These are phyloP conservation scores for Chrysoporthe puriensis DNA, from an alignment of 2,329 filamentous ascomycete species.

Conservation along the genomic window DNA sequence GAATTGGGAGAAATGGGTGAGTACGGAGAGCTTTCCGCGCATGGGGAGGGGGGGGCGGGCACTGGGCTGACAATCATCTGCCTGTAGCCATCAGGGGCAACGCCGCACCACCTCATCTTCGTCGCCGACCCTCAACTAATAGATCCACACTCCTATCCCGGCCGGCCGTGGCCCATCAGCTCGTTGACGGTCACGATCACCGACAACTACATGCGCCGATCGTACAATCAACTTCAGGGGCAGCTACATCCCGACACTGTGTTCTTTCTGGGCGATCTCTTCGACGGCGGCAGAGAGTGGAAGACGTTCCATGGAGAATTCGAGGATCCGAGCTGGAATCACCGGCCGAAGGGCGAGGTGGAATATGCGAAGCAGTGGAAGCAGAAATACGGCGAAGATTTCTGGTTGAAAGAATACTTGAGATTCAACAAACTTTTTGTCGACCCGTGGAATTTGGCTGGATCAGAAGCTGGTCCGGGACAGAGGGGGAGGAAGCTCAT, in stretches of 20 bases:
- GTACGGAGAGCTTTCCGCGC: constrained; percentile 33
- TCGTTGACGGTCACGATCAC: constrained; percentile 65
- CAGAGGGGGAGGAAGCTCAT: constrained; percentile 77
- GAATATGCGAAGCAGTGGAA: constrained; percentile 67
- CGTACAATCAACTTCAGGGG: constrained; percentile 77
- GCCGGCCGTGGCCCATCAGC: constrained; percentile 66
- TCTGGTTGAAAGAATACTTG: constrained; percentile 84
- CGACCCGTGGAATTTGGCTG: constrained; percentile 64
- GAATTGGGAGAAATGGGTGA: constrained; percentile 91
- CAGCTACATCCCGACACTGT: constrained; percentile 82
- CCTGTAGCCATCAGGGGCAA: constrained; percentile 71
- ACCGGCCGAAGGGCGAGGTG: constrained; percentile 56
- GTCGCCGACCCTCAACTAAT: constrained; percentile 91
- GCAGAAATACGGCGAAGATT: constrained; percentile 75
- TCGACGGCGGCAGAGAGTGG: constrained; percentile 97
- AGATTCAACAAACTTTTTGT: constrained; percentile 89
- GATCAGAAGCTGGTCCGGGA: constrained; percentile 57
- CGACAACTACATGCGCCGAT: constrained; percentile 85
- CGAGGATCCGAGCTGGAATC: constrained; percentile 61
- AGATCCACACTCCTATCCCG: constrained; percentile 93
- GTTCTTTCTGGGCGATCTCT: constrained; percentile 90
- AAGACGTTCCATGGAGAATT: constrained; percentile 68
- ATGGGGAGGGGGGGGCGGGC: neutral
- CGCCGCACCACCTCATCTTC: constrained; percentile 82
- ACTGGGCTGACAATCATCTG: constrained; percentile 17